Evolutionary conservation across 2,329 filamentous ascomycete genomes (phyloP).

Genomic region (Colletotrichum magnum): DNA sequence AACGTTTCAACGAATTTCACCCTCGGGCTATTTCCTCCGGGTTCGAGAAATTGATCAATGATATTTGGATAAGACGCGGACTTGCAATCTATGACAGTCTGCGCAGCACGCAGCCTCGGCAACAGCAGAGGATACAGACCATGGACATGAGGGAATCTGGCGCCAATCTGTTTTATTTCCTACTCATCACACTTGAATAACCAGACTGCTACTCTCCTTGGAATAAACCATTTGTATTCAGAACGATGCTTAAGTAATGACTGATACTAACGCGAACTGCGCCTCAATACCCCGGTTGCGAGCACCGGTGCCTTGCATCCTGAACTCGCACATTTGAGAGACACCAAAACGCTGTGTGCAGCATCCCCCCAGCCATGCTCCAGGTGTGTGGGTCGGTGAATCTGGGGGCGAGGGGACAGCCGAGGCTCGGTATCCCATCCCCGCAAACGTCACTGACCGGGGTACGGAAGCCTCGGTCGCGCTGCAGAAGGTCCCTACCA

Average conservation of each 20-base stretch:
- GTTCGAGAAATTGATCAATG: neutral
- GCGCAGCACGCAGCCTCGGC: neutral
- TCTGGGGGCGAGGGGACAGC: slow-evolving; percentile 26
- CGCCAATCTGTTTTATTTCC: slow-evolving; percentile 11
- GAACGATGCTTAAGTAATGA: too few relatives aligned
- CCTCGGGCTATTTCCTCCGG: neutral
- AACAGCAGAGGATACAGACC: slow-evolving; percentile 18
- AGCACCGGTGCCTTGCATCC: slow-evolving; percentile 20
- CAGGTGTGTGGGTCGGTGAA: slow-evolving; percentile 16
- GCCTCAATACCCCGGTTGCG: slow-evolving; percentile 1
- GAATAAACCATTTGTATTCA: neutral
- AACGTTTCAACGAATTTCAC: neutral
- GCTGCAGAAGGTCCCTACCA: neutral
- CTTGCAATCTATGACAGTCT: neutral
- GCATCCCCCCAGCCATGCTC: slow-evolving; percentile 16
- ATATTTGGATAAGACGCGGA: neutral
- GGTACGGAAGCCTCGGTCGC: slow-evolving; percentile 1
- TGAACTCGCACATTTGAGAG: neutral
- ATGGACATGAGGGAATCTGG: slow-evolving; percentile 14
- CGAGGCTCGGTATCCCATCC: slow-evolving; percentile 44
- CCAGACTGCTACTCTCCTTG: neutral
- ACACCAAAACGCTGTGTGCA: slow-evolving; percentile 28
- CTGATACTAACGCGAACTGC: neutral
- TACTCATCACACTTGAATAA: neutral
- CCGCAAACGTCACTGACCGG: slow-evolving; percentile 42